Evolutionary conservation across 2,329 filamentous ascomycete genomes (phyloP).

Genomic region (Ophiostoma piceae): DNA sequence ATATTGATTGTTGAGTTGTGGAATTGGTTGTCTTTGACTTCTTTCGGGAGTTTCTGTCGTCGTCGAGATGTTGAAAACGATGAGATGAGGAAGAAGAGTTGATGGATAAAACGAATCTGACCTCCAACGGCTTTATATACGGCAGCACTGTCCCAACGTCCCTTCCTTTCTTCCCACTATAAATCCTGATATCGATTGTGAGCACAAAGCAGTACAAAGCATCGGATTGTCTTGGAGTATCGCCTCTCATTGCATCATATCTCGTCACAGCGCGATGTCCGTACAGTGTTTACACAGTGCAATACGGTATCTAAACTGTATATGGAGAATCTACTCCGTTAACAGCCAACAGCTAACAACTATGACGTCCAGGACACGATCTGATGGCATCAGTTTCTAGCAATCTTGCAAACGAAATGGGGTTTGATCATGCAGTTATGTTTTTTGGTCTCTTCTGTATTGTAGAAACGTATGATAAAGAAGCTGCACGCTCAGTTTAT

Average conservation of each 20-base stretch:
- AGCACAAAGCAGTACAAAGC: neutral
- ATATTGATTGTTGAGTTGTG: conserved; percentile 43
- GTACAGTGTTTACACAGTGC: neutral
- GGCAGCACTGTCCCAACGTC: neutral
- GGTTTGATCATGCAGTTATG: no score
- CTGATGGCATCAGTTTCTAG: neutral
- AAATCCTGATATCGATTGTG: neutral
- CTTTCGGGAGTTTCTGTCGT: no score
- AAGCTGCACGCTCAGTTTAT: no score
- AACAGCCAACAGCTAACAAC: neutral
- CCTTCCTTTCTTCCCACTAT: conserved; percentile 1
- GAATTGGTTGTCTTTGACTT: no score
- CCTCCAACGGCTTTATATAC: neutral
- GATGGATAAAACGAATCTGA: neutral
- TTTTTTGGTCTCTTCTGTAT: no score
- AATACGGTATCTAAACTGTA: neutral
- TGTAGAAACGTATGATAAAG: no score
- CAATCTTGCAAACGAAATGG: neutral
- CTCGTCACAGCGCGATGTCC: neutral
- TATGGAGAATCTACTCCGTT: neutral
- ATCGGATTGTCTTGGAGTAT: neutral
- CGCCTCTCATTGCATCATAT: conserved; percentile 16
- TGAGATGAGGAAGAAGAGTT: neutral
- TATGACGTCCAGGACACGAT: neutral
- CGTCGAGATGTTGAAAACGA: neutral